Conservation (phyloP, 768 basidiomycete species). For the Leccinellum rugosiceps region DNA sequence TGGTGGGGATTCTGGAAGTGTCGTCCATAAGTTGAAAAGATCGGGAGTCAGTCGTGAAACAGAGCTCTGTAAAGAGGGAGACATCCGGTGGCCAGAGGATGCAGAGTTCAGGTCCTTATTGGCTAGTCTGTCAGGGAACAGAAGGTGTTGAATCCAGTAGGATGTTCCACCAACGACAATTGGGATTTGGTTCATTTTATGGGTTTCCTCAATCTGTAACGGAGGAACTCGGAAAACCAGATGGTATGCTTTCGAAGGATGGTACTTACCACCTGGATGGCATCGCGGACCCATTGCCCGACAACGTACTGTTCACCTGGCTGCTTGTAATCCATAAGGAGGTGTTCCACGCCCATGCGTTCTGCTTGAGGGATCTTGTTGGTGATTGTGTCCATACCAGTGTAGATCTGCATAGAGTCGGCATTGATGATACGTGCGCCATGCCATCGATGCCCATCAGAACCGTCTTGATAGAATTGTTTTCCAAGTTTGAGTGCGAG, state of each 20-base stretch:
- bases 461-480: constrained; percentile 11
- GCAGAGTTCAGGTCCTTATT: constrained; percentile 19
- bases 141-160: constrained; percentile 95
- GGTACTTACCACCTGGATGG: constrained; percentile 64
- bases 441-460: constrained; percentile 40
- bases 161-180: constrained; percentile 94
- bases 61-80: constrained; percentile 39
- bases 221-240: not conserved
- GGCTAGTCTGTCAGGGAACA: constrained; percentile 78
- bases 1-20: constrained; percentile 59
- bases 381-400: constrained; percentile 88
- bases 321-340: constrained; percentile 82
- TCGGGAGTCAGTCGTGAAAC: constrained; percentile 46
- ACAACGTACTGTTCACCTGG: constrained; percentile 88
- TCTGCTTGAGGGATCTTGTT: constrained; percentile 86
- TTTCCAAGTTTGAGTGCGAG: constrained; percentile 63
- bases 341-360: constrained; percentile 78
- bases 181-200: constrained; percentile 61
- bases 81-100: constrained; percentile 15
- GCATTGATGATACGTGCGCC: constrained; percentile 87
- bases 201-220: constrained; percentile 70
- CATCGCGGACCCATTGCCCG: constrained; percentile 85
- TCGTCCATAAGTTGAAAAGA: constrained; percentile 47
- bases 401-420: constrained; percentile 97
- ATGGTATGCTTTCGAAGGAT: not conserved